Conservation (phyloP, 2,329 filamentous ascomycete species). For the Hypoxylon sp. region DNA sequence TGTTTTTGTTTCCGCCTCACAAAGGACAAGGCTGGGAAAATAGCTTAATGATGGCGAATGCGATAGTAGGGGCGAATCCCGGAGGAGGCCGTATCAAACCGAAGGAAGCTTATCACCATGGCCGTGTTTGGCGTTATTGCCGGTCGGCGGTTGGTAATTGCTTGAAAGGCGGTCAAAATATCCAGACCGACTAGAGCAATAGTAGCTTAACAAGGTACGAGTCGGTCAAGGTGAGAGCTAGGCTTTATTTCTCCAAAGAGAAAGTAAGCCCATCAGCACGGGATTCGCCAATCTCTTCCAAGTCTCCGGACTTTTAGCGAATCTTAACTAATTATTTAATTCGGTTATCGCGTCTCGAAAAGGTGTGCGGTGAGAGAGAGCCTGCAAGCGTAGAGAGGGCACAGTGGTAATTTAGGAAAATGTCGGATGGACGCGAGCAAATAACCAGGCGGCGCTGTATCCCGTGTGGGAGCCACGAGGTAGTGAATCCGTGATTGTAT, state of each 20-base stretch:
- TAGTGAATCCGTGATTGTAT: constrained; percentile 41
- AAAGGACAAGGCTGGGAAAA: constrained; percentile 12
- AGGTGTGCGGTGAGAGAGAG: constrained; percentile 41
- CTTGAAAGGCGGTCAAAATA: constrained; percentile 36
- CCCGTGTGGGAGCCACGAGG: constrained; percentile 41
- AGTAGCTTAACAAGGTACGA: constrained; percentile 18
- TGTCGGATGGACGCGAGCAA: constrained; percentile 37
- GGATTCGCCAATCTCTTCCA: constrained; percentile 40
- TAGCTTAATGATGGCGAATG: background rate
- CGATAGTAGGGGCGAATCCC: background rate
- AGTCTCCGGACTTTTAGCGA: constrained; percentile 8
- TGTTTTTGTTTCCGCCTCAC: background rate
- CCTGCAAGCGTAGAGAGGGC: constrained; percentile 13
- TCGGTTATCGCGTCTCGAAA: constrained; percentile 32
- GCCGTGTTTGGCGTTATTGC: constrained; percentile 19
- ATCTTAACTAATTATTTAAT: constrained; percentile 18
- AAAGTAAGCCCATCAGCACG: constrained; percentile 10
- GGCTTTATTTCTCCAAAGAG: constrained; percentile 11
- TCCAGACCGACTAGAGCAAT: background rate
- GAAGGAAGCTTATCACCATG: constrained; percentile 24
- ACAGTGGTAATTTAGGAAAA: constrained; percentile 39
- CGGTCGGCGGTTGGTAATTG: constrained; percentile 20
- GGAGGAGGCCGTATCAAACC: constrained; percentile 25
- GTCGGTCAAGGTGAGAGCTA: constrained; percentile 33
- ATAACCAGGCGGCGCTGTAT: constrained; percentile 32